A percentile compares a stretch with the other conserved stretches of the same genome.
phyloP scores from a whole-genome alignment of 192 early-diverging fungal genomes.

The Backusella australiensis region DNA sequence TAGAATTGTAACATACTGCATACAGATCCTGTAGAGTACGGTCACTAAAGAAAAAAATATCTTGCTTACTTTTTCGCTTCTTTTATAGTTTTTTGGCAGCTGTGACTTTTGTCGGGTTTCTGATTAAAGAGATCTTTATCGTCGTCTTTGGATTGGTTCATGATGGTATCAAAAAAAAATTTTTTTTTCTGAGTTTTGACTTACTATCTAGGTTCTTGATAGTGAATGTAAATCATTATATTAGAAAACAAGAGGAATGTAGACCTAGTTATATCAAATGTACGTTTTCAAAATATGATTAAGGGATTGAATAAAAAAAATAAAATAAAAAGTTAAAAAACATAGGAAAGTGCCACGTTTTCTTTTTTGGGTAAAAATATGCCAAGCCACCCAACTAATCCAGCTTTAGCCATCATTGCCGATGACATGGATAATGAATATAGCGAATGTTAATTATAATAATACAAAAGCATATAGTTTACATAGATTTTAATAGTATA shows the following conservation, averaged over 20 bases:
- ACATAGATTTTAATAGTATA: too few species aligned
- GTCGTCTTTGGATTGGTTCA: neutral
- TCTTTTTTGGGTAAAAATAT: neutral
- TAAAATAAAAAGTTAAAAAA: neutral
- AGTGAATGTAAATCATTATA: too few species aligned
- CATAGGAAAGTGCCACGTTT: neutral
- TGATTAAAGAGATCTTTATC: neutral
- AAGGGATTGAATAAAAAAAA: too few species aligned
- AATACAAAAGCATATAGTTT: too few species aligned
- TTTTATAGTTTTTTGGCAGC: constrained; percentile 11
- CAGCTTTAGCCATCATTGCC: neutral
- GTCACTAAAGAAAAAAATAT: constrained; percentile 22
- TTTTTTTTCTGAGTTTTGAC: too few species aligned
- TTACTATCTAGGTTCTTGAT: too few species aligned
- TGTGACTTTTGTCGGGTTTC: neutral
- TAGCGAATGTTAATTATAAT: too few species aligned
- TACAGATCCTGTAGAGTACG: constrained; percentile 25
- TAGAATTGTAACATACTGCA: constrained; percentile 17
- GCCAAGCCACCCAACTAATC: neutral
- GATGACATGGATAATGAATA: neutral
- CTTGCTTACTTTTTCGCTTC: neutral
- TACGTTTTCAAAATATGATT: too few species aligned
- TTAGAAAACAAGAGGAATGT: too few species aligned
- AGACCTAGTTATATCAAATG: too few species aligned
- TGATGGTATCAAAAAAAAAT: neutral